These are phyloP conservation scores for Pestalotiopsis sp. DNA, from an alignment of 2,329 filamentous ascomycete species.

Conservation along the genomic window DNA sequence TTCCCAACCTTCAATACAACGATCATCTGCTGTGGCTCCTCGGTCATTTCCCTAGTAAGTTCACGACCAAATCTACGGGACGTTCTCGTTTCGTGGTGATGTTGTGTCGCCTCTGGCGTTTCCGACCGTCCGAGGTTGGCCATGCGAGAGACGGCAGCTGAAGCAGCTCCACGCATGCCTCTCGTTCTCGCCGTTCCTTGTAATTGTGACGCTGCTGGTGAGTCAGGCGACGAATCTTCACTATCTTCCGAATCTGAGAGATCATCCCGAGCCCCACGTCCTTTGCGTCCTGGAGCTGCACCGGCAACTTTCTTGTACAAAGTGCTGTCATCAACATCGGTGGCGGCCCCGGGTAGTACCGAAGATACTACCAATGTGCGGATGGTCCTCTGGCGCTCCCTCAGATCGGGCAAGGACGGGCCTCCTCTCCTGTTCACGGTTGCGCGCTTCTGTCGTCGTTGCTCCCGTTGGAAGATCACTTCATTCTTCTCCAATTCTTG, in stretches of 20 bases:
- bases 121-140: slow-evolving; percentile 80
- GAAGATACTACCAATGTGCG: slow-evolving; percentile 91
- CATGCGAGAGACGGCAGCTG: slow-evolving; percentile 86
- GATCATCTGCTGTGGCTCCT: slow-evolving; percentile 70
- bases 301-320: slow-evolving; percentile 79
- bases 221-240: slow-evolving; percentile 84
- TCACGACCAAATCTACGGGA: slow-evolving; percentile 65
- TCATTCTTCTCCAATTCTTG: slow-evolving; percentile 89
- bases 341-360: slow-evolving; percentile 84
- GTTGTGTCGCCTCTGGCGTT: slow-evolving; percentile 78
- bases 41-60: slow-evolving; percentile 75
- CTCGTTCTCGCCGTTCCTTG: slow-evolving; percentile 83
- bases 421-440: slow-evolving; percentile 86
- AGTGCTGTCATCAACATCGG: slow-evolving; percentile 79
- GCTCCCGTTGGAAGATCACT: slow-evolving; percentile 89
- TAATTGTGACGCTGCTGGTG: slow-evolving; percentile 76
- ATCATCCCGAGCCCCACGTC: slow-evolving; percentile 63
- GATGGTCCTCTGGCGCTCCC: slow-evolving; percentile 91
- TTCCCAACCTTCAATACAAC: slow-evolving; percentile 76
- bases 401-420: slow-evolving; percentile 91
- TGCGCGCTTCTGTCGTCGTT: slow-evolving; percentile 91
- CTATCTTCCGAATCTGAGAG: slow-evolving; percentile 88
- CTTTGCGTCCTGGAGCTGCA: slow-evolving; percentile 56
- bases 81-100: slow-evolving; percentile 74
- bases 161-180: slow-evolving; percentile 86